Conservation (phyloP, 495 filamentous ascomycete species). For the Aspergillus carlsbadensis region DNA sequence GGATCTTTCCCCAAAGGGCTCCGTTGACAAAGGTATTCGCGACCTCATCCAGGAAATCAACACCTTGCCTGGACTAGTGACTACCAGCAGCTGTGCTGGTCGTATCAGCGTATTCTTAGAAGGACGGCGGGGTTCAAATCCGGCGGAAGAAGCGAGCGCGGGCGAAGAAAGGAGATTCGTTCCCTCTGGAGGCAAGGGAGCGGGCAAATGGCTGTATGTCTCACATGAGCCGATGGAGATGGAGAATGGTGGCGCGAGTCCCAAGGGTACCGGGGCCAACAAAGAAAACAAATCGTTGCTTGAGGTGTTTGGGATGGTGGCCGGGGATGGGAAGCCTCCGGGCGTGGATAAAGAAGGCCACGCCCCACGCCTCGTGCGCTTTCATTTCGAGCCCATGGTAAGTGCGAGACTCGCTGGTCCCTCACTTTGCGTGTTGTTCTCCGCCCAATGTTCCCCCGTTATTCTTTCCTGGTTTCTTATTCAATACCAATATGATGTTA, state of each 20-base stretch:
- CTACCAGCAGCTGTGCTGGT: constrained; percentile 89
- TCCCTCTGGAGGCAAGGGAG: constrained; percentile 75
- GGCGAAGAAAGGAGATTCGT: constrained; percentile 35
- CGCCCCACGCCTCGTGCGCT: constrained; percentile 65
- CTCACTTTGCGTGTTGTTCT: neutral
- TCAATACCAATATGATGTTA: neutral
- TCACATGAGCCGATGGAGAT: constrained; percentile 70
- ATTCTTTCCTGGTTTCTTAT: neutral
- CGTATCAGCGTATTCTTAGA: constrained; percentile 83
- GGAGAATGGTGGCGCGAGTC: neutral
- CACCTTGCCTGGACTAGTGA: constrained; percentile 67
- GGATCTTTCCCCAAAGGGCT: constrained; percentile 83
- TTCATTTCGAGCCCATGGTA: constrained; percentile 96
- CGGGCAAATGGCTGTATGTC: constrained; percentile 82
- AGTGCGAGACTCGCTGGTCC: constrained; percentile 20
- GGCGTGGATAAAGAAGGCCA: constrained; percentile 19
- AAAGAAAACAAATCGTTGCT: constrained; percentile 21
- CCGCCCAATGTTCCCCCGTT: neutral
- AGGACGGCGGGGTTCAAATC: constrained; percentile 52
- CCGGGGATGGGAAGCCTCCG: constrained; percentile 31
- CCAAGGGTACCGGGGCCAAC: neutral
- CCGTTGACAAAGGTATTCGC: constrained; percentile 73
- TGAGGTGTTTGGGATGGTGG: constrained; percentile 34
- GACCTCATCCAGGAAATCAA: constrained; percentile 77
- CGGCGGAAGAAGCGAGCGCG: neutral